Conservation (phyloP, 2,329 filamentous ascomycete genomes). For the Daldinia eschscholtzii region DNA sequence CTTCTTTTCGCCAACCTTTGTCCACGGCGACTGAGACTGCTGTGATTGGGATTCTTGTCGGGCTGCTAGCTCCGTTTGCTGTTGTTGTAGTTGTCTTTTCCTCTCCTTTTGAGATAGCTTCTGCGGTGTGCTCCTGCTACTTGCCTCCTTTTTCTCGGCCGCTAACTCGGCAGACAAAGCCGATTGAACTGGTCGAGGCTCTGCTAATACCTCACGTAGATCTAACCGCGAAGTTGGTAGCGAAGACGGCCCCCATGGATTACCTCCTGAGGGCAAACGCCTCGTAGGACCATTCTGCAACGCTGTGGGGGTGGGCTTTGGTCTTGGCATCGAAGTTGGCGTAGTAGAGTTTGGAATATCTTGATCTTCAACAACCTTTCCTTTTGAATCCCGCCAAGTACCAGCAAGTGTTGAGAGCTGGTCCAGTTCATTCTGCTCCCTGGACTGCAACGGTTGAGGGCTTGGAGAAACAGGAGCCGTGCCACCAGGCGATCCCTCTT, state of each 20-base stretch:
- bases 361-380: constrained; percentile 51
- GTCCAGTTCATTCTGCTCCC: constrained; percentile 49
- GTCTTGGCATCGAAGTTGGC: constrained; percentile 20
- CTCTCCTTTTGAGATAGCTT: constrained; percentile 94
- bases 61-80: constrained; percentile 65
- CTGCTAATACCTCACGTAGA: constrained; percentile 80
- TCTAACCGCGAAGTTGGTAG: constrained; percentile 75
- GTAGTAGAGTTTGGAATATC: constrained; percentile 32
- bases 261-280: constrained; percentile 47
- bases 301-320: constrained; percentile 23
- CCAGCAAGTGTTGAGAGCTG: constrained; percentile 51
- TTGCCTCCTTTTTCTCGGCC: constrained; percentile 61
- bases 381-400: constrained; percentile 57
- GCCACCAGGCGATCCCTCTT: constrained; percentile 66
- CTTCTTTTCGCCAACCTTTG: constrained; percentile 57
- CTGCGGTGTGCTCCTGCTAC: constrained; percentile 55
- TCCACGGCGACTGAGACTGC: constrained; percentile 60
- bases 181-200: constrained; percentile 63
- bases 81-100: constrained; percentile 83
- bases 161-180: constrained; percentile 67
- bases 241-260: constrained; percentile 64
- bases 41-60: constrained; percentile 53
- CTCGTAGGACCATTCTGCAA: constrained; percentile 34
- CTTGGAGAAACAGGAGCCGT: constrained; percentile 52
- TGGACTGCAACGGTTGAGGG: constrained; percentile 36